These are phyloP conservation scores for Tolypocladium cylindrosporum DNA, from an alignment of 2,329 filamentous ascomycete species.

Conservation along the genomic window DNA sequence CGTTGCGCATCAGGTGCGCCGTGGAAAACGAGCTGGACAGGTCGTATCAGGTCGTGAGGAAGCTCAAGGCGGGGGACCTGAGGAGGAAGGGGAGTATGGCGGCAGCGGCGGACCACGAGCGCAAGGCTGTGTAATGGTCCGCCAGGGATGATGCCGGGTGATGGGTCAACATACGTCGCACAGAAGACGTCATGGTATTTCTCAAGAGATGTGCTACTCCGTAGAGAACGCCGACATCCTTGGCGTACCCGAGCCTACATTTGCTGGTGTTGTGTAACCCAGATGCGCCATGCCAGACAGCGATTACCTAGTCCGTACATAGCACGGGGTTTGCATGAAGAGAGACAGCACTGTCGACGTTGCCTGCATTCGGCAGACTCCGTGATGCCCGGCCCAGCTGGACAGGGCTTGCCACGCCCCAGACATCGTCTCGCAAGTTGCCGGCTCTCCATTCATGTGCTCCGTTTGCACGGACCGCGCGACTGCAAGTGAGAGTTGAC, in stretches of 20 bases:
- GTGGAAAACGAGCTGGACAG: constrained; percentile 82
- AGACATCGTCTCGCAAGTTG: neutral
- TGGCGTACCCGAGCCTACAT: neutral
- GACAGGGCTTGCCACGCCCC: neutral
- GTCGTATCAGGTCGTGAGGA: constrained; percentile 70
- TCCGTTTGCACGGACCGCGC: neutral
- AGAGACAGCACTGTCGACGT: neutral
- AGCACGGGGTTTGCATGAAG: neutral
- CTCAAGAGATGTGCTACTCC: neutral
- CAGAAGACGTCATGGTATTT: neutral
- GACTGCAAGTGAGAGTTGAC: neutral
- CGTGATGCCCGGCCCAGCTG: neutral
- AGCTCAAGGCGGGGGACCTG: constrained; percentile 43
- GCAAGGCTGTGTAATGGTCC: neutral
- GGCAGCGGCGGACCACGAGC: constrained; percentile 11
- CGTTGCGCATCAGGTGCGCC: constrained; percentile 70
- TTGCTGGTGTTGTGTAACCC: neutral
- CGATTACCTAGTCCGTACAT: neutral
- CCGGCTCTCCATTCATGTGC: neutral
- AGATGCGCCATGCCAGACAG: neutral
- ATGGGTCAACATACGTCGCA: neutral
- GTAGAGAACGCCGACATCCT: neutral
- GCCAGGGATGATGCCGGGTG: neutral
- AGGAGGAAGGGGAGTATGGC: constrained; percentile 34
- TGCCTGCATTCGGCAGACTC: neutral